Evolutionary conservation across 2,329 filamentous ascomycete species (phyloP), one percentile per base, ranked within the genome.

Genomic region (Cladosporium cucumerinum): DNA sequence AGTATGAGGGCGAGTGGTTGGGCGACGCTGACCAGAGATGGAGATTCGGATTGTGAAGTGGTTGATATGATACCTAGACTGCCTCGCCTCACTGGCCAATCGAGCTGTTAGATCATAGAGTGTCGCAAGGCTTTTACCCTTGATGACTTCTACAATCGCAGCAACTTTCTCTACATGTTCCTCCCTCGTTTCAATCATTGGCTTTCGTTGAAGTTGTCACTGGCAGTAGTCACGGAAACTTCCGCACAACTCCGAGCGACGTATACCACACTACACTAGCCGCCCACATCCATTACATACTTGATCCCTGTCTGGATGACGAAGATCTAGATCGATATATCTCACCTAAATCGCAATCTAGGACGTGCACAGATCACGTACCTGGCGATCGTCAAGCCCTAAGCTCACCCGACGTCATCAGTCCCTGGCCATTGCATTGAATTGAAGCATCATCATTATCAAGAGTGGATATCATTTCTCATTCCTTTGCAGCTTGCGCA

Each of bases 21-120:
- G 88, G 87, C 1, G 89, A 90, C 72, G 81, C 82, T 6, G 87
- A 91, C 74, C 79, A 83, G 0, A 80, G 87, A 67, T 91, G 87
- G 86, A 78, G 88, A n/a, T 90, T 89, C 65, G 71, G 69, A 43
- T 32, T 64, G 43, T 64, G 32, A 59, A n/a, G n/a, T 46, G n/a
- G 7, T 18, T 21, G 1, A 4, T 21, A 5, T n/a, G 8, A 16
- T 43, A 43, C 16, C 7, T n/a, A 43, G 36, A n/a, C 7, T 43
- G 18, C 18, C n/a, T 21, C n/a, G n/a, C 39, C n/a, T 21, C n/a
- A 4, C 39, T 12, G n/a, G 8, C 39, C 8, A 11, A 6, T 12
- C 39, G 8, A 46, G n/a, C 39, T 5, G 3, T 46, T 11, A 2
- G 7, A 21, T 2, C n/a, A 46, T 46, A 46, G 28, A 30, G 28